phyloP scores from a whole-genome alignment of 768 basidiomycete genomes.

The Xerocomus brunneocitrinus region DNA sequence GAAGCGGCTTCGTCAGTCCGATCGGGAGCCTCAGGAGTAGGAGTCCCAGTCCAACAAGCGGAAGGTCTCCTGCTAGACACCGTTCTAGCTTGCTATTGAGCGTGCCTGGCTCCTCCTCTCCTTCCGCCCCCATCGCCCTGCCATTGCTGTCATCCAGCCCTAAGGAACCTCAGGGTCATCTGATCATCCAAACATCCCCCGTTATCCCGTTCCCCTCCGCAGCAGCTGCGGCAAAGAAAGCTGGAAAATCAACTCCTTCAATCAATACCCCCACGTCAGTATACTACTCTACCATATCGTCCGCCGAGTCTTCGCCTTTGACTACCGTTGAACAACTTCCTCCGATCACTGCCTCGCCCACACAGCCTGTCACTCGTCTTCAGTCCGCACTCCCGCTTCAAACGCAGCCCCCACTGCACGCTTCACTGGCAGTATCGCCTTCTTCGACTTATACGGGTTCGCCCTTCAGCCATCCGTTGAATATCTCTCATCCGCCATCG shows the following conservation, averaged over 20 bases:
- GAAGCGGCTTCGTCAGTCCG: constrained; percentile 62
- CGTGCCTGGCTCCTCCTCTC: constrained; percentile 38
- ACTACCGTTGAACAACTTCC: constrained; percentile 34
- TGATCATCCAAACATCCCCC: constrained; percentile 26
- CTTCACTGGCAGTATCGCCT: constrained; percentile 14
- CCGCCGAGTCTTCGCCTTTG: constrained; percentile 36
- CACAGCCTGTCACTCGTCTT: constrained; percentile 19
- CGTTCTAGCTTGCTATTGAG: constrained; percentile 46
- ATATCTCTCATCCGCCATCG: constrained; percentile 38
- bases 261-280: constrained; percentile 46
- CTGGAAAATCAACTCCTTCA: constrained; percentile 19
- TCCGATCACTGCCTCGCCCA: constrained; percentile 18
- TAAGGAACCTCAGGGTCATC: constrained; percentile 15
- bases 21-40: constrained; percentile 59
- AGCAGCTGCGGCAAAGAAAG: constrained; percentile 4
- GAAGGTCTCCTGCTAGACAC: constrained; percentile 32
- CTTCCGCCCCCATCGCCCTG: constrained; percentile 14
- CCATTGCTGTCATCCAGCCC: constrained; percentile 29
- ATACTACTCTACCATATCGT: constrained; percentile 41
- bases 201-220: constrained; percentile 2
- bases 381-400: constrained; percentile 13
- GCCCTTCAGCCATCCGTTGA: constrained; percentile 21
- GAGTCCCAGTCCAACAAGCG: constrained; percentile 57
- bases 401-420: constrained; percentile 14
- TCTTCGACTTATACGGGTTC: constrained; percentile 27